Percentiles rank a stretch among this genome's conserved stretches.
These are phyloP conservation scores for Hypoxylon sp. DNA, from an alignment of 2,329 filamentous ascomycete species.

Conservation along the genomic window DNA sequence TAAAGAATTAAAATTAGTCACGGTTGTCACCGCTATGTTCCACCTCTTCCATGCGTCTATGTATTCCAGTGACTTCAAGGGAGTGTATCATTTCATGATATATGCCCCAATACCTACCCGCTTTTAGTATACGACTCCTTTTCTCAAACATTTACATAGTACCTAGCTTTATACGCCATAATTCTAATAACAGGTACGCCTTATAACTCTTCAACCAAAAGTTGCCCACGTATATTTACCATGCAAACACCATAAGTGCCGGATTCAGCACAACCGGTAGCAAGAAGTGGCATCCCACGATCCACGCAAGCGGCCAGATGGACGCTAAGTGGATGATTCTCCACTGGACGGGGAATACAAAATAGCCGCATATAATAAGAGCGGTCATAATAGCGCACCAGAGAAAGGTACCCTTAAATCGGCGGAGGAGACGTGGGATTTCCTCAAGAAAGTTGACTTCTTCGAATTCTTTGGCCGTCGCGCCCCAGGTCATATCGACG, in stretches of 20 bases:
- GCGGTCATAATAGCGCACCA: conserved; percentile 50
- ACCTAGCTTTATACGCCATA: conserved; percentile 6
- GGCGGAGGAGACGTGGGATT: conserved; percentile 52
- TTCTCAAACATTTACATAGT: conserved; percentile 1
- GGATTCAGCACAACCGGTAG: conserved; percentile 74
- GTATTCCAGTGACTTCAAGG: not conserved
- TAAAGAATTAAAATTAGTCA: conserved; percentile 18
- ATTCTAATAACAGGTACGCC: not conserved
- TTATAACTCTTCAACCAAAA: not conserved
- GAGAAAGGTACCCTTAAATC: conserved; percentile 56
- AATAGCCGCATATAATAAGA: conserved; percentile 52
- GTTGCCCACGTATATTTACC: conserved; percentile 56
- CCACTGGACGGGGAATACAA: conserved; percentile 61
- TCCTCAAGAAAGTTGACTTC: conserved; percentile 56
- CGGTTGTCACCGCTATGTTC: conserved; percentile 8
- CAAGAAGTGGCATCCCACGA: conserved; percentile 69
- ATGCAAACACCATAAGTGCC: conserved; percentile 74
- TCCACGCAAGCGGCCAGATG: conserved; percentile 70
- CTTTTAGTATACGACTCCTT: conserved; percentile 4
- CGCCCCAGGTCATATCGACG: conserved; percentile 60
- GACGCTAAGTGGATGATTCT: conserved; percentile 70
- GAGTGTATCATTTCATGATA: not conserved
- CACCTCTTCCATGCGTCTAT: not conserved
- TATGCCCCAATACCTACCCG: not conserved
- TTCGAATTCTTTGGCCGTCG: conserved; percentile 56